Evolutionary conservation across 2,329 filamentous ascomycete species (phyloP).

Genomic region (Sordariomycetes sp.): DNA sequence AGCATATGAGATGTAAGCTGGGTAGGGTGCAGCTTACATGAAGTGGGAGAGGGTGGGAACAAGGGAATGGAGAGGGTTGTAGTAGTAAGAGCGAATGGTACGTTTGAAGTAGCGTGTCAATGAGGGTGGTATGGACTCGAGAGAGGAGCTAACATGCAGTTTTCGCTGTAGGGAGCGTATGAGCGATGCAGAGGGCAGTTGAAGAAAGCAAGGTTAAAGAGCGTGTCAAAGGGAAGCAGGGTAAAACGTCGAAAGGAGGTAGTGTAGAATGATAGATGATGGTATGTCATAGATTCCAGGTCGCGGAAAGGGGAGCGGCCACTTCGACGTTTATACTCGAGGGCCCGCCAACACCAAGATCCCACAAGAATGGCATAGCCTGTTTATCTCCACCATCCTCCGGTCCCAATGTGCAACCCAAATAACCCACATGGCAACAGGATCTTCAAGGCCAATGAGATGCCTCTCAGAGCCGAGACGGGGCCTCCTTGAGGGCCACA

Average conservation of each 20-base stretch:
- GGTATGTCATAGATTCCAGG: not conserved
- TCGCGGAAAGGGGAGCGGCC: not conserved
- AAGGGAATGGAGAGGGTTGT: not conserved
- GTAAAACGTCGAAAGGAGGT: not conserved
- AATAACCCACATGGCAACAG: not conserved
- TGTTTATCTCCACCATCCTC: not conserved
- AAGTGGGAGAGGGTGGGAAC: not conserved
- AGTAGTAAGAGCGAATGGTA: not conserved
- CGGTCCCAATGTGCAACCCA: not conserved
- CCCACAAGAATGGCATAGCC: not conserved
- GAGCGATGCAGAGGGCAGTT: constrained; percentile 22
- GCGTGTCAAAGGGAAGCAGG: not conserved
- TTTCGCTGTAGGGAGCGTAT: not conserved
- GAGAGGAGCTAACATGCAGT: not conserved
- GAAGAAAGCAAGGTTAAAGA: not conserved
- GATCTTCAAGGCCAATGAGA: not conserved
- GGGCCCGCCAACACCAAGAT: not conserved
- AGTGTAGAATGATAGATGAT: not conserved
- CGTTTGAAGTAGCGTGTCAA: not conserved
- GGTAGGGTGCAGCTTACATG: not conserved
- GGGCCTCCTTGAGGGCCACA: not conserved
- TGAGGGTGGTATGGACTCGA: not conserved
- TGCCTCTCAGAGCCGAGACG: not conserved
- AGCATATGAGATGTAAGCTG: not conserved
- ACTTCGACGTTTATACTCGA: not conserved